These are phyloP conservation scores for Emiliania huxleyi DNA, from an alignment of 78 protist genomes.

Conservation along the genomic window DNA sequence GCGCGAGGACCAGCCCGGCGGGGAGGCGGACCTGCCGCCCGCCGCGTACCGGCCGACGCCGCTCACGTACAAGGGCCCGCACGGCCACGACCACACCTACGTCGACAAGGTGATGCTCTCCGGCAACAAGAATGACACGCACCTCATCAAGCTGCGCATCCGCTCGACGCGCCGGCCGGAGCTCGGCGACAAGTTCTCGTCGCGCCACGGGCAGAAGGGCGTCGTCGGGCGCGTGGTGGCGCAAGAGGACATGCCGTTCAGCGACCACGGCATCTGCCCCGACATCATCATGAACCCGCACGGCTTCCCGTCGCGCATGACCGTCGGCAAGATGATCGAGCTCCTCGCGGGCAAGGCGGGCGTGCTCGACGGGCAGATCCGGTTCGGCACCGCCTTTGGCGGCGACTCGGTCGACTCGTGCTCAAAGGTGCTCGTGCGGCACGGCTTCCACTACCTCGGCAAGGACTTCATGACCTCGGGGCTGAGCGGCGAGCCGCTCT, in stretches of 20 bases:
- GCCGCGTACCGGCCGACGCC: constrained; percentile 33
- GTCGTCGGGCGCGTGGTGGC: constrained; percentile 31
- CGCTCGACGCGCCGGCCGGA: constrained; percentile 92
- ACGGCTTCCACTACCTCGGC: constrained; percentile 95
- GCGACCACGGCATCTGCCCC: constrained; percentile 94
- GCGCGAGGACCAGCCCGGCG: too few relatives aligned
- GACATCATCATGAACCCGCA: constrained; percentile 99
- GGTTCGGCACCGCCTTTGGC: constrained; percentile 82
- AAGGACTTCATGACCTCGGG: constrained; percentile 91
- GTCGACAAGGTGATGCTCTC: constrained; percentile 76
- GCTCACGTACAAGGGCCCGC: constrained; percentile 59
- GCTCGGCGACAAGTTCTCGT: constrained; percentile 99
- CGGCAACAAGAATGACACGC: constrained; percentile 66
- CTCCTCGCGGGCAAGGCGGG: constrained; percentile 92
- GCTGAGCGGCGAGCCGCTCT: constrained; percentile 81
- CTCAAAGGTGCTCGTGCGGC: constrained; percentile 66
- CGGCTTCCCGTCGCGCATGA: constrained; percentile 97
- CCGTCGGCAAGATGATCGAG: constrained; percentile 97
- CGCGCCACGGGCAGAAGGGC: constrained; percentile 99
- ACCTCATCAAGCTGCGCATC: constrained; percentile 77
- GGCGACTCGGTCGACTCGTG: constrained; percentile 86
- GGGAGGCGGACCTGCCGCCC: not conserved
- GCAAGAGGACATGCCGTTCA: constrained; percentile 96
- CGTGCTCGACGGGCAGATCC: not conserved
- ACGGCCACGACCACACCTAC: not conserved